These are phyloP conservation scores for Clitopilus hobsonii DNA, from an alignment of 768 basidiomycete genomes.

Conservation along the genomic window DNA sequence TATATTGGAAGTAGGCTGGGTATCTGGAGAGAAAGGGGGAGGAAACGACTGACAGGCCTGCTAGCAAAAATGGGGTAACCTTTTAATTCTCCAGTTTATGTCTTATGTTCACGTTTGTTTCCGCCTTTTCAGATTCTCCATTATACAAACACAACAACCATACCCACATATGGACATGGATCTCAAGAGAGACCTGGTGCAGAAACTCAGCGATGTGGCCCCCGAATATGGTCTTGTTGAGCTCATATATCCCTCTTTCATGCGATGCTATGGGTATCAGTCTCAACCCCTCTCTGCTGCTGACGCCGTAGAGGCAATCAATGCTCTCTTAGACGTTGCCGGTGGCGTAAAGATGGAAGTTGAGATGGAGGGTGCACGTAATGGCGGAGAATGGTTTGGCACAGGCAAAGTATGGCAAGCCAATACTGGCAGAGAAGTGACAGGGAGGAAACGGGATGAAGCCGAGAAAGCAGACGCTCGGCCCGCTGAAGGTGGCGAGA, in stretches of 20 bases:
- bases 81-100: not conserved
- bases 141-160: constrained; percentile 89
- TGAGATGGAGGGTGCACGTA: constrained; percentile 80
- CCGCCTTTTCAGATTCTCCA: constrained; percentile 68
- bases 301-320: constrained; percentile 88
- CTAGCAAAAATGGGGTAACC: constrained; percentile 96
- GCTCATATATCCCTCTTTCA: constrained; percentile 90
- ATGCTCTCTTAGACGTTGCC: constrained; percentile 86
- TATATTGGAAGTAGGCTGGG: constrained; percentile 94
- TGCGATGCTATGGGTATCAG: constrained; percentile 86
- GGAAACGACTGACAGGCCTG: constrained; percentile 83
- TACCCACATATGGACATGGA: constrained; percentile 97
- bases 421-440: constrained; percentile 30
- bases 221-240: constrained; percentile 96
- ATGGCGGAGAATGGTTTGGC: constrained; percentile 97
- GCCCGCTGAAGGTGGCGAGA: constrained; percentile 14
- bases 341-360: constrained; percentile 88
- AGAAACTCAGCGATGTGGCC: constrained; percentile 83
- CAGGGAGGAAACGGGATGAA: constrained; percentile 30
- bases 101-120: too few species aligned
- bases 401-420: constrained; percentile 76
- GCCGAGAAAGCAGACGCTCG: constrained; percentile 6
- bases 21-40: constrained; percentile 93
- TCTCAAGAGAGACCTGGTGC: constrained; percentile 73
- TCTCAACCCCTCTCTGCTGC: constrained; percentile 86